A percentile compares a stretch with the other conserved stretches of the same genome.
phyloP scores from a whole-genome alignment of 192 early-diverging fungal species.

The Coemansia sp. region DNA sequence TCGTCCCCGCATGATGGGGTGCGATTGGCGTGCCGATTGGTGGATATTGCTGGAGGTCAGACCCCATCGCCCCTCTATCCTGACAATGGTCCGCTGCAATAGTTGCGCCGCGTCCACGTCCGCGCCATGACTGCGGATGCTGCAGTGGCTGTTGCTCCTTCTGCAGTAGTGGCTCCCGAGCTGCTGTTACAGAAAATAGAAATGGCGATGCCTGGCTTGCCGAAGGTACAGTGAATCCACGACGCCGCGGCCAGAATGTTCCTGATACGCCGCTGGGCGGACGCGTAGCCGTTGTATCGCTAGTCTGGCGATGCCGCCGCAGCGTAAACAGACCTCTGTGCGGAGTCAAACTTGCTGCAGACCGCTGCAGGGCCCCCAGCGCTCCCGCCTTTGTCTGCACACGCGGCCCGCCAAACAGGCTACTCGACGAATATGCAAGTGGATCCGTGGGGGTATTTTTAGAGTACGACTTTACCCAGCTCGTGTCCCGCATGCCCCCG shows the following conservation, averaged over 20 bases:
- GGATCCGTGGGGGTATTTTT: constrained; percentile 27
- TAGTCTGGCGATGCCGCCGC: constrained; percentile 39
- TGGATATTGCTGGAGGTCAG: background rate
- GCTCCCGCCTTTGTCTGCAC: constrained; percentile 14
- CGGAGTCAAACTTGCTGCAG: constrained; percentile 31
- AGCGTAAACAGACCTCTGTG: constrained; percentile 34
- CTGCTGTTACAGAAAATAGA: background rate
- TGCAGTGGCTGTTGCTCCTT: background rate
- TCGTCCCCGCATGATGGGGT: constrained; percentile 10
- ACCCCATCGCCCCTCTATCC: background rate
- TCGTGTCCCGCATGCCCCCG: constrained; percentile 26
- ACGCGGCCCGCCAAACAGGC: constrained; percentile 26
- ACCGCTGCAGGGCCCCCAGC: constrained; percentile 33
- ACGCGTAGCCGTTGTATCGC: constrained; percentile 23
- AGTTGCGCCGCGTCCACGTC: background rate
- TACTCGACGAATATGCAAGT: constrained; percentile 44
- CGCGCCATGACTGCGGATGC: constrained; percentile 6
- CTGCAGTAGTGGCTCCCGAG: background rate
- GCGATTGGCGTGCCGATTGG: constrained; percentile 21
- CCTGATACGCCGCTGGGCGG: constrained; percentile 40
- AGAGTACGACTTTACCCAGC: constrained; percentile 37
- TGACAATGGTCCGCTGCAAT: background rate
- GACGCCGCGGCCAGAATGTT: constrained; percentile 25
- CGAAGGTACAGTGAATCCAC: constrained; percentile 42
- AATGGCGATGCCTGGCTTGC: constrained; percentile 21